Base-by-base conservation (phyloP, 805 yeast species). In the Candida nanaspora region DNA sequence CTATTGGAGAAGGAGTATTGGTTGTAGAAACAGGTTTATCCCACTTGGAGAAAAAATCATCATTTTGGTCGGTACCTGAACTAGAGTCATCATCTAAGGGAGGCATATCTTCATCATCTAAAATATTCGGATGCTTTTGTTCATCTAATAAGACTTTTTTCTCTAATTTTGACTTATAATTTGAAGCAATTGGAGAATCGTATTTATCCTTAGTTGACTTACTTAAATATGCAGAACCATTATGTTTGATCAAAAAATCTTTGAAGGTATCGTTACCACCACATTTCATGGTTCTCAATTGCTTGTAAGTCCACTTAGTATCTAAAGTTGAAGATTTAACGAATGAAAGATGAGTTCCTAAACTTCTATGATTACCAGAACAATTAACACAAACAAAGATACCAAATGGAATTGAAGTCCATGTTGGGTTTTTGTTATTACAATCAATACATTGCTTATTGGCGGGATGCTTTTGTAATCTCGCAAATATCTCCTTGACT, bases 361-460 rank as follows among this genome's bases (percentile, higher is more conserved):
- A 65, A 61, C 88, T 88, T 63, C 98, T 78, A 68, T 93, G 98
- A 39, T 84, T 87, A 3, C 98, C 89, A 40, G 96, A 85, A 63
- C 98, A 93, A 61, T 93, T 95, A 45, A 89, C 72, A 68, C 98
- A 93, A 44, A 93, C 67, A 59, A 89, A 76, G 39, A 89, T 85
- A 41, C 97, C 98, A 63, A 86, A 91, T 13, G 98, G 96, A 41
- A 91, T 88, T 13, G 98, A 91, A 3, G 98, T 86, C 98, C 98
- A 93, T 0, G 98, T 87, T 29, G 98, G 98, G 61, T 89, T 89
- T 58, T 85, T 87, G 52, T 89, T 85, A 40, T 83, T 76, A 63
- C 98, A 93, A 60, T 93, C 98, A 65, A 93, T 91, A 65, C 98
- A 93, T 40, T 61, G 62, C 55, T 82, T 82, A 69, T 89, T 89